A percentile compares a stretch with the other conserved stretches of the same genome.
phyloP scores from a whole-genome alignment of 805 yeast genomes.

The Maudiozyma turicensis region DNA sequence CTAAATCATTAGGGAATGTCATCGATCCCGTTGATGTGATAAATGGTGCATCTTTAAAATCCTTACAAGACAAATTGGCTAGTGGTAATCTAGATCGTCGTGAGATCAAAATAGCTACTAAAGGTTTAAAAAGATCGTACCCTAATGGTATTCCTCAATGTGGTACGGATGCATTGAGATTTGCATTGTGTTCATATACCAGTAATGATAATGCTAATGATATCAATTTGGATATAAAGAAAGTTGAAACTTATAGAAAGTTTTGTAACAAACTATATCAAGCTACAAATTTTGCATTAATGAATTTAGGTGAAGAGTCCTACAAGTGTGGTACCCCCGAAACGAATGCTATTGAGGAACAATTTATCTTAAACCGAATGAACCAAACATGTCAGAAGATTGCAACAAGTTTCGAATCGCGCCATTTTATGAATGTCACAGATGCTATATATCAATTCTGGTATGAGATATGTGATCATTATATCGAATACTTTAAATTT shows the following conservation, averaged over 20 bases:
- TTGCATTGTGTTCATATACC: conserved; percentile 93
- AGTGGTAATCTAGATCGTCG: conserved; percentile 77
- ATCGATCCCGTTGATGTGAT: conserved; percentile 92
- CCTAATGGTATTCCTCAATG: conserved; percentile 97
- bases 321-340: conserved; percentile 47
- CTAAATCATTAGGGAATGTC: conserved; percentile 93
- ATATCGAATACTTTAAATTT: conserved; percentile 91
- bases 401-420: conserved; percentile 56
- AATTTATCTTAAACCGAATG: conserved; percentile 86
- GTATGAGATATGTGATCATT: conserved; percentile 91
- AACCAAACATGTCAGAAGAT: conserved; percentile 53
- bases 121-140: conserved; percentile 76
- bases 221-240: conserved; percentile 84
- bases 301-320: conserved; percentile 79
- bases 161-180: conserved; percentile 96
- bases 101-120: conserved; percentile 74
- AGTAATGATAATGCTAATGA: conserved; percentile 98
- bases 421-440: conserved; percentile 83
- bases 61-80: conserved; percentile 61
- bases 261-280: conserved; percentile 98
- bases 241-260: conserved; percentile 97
- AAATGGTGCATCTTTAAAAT: conserved; percentile 67
- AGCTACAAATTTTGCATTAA: conserved; percentile 90
- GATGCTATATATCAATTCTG: conserved; percentile 81
- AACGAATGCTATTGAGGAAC: conserved; percentile 77